These are phyloP conservation scores for Alternaria sp. DNA, from an alignment of 2,329 filamentous ascomycete genomes.

Conservation along the genomic window DNA sequence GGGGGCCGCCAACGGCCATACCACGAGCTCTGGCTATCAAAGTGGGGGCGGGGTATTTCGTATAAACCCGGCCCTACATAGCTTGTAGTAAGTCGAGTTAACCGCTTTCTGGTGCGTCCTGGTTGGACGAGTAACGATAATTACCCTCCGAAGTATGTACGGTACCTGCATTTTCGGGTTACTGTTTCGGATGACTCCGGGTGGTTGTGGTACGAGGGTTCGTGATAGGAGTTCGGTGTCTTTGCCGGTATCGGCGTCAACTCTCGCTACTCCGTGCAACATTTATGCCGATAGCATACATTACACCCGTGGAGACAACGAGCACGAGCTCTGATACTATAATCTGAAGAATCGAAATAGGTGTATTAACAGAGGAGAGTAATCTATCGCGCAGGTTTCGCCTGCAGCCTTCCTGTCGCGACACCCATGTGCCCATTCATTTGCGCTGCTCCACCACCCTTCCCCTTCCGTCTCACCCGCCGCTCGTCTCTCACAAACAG, in stretches of 20 bases:
- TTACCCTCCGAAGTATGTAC: background rate
- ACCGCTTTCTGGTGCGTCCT: background rate
- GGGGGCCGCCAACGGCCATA: no score
- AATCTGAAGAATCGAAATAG: background rate
- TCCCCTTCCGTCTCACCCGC: constrained; percentile 33
- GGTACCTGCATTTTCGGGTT: constrained; percentile 20
- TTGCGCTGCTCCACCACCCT: constrained; percentile 20
- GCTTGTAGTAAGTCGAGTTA: background rate
- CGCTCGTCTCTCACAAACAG: constrained; percentile 35
- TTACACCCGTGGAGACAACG: background rate
- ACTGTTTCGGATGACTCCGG: constrained; percentile 24
- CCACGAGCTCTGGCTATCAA: background rate
- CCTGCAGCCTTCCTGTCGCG: constrained; percentile 40
- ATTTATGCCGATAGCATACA: background rate
- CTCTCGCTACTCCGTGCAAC: background rate
- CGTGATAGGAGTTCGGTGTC: background rate
- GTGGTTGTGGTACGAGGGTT: background rate
- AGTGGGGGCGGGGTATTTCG: constrained; percentile 17
- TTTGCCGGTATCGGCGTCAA: background rate
- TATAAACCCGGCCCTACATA: background rate
- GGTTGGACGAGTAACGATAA: background rate
- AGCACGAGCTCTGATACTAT: background rate
- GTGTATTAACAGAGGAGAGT: background rate
- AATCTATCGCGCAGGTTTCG: constrained; percentile 33
- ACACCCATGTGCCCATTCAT: constrained; percentile 34